These are phyloP conservation scores for Suillus placidus DNA, from an alignment of 768 basidiomycete genomes.

Conservation along the genomic window DNA sequence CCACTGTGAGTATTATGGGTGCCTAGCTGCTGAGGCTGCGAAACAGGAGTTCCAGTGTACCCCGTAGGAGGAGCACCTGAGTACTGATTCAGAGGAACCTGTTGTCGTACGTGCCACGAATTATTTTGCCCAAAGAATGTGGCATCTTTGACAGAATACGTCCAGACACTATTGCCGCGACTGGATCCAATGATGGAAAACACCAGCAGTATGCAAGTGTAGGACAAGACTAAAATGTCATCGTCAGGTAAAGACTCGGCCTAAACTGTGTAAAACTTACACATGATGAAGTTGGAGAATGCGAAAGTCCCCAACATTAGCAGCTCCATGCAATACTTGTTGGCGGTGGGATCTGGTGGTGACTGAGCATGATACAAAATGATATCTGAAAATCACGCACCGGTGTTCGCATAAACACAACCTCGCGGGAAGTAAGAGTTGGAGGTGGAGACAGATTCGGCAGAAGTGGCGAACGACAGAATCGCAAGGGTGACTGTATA, in stretches of 20 bases:
- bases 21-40: no score
- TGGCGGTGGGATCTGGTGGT: slow-evolving; percentile 15
- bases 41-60: no score
- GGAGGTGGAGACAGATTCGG: slow-evolving; percentile 22
- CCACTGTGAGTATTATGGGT: no score
- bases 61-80: no score
- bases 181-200: slow-evolving; percentile 29
- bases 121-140: no score
- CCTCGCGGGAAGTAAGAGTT: slow-evolving; percentile 14
- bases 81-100: no score
- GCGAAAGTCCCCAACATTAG: slow-evolving; percentile 38
- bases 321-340: slow-evolving; percentile 30
- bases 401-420: slow-evolving; percentile 13
- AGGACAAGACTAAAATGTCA: slow-evolving; percentile 34
- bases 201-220: slow-evolving; percentile 28
- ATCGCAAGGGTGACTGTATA: slow-evolving; percentile 36
- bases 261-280: slow-evolving; percentile 23
- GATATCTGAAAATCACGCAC: not conserved
- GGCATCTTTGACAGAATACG: no score
- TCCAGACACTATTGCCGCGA: slow-evolving; percentile 37
- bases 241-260: not conserved
- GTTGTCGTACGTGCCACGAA: no score
- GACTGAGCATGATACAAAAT: slow-evolving; percentile 4
- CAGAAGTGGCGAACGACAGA: slow-evolving; percentile 43
- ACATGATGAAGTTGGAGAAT: slow-evolving; percentile 38